Evolutionary conservation across 2,329 filamentous ascomycete species (phyloP).

Genomic region (Ambrosiella xylebori): DNA sequence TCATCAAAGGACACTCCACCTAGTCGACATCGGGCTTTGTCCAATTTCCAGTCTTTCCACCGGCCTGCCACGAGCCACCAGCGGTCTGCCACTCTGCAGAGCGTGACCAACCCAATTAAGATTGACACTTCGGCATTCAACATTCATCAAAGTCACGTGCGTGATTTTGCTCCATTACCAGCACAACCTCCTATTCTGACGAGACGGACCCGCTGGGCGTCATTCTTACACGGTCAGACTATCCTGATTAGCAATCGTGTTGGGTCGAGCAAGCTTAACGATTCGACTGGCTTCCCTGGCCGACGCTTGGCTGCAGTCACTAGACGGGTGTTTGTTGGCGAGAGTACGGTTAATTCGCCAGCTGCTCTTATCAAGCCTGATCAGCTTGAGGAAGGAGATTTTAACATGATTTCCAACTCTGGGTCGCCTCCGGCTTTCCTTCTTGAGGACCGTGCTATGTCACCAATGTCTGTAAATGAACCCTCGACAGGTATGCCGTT

Average conservation of each 20-base stretch:
- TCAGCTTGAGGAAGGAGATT: slow-evolving; percentile 8
- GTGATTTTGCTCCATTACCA: background rate
- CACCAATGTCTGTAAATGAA: background rate
- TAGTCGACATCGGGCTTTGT: slow-evolving; percentile 33
- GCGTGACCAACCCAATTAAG: background rate
- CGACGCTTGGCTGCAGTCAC: slow-evolving; percentile 7
- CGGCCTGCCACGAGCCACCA: slow-evolving; percentile 67
- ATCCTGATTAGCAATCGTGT: slow-evolving; percentile 16
- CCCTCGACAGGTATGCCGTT: background rate
- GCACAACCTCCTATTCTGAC: background rate
- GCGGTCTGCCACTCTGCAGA: slow-evolving; percentile 50
- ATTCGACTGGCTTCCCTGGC: slow-evolving; percentile 2
- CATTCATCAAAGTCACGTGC: slow-evolving; percentile 1
- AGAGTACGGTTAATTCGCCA: slow-evolving; percentile 5
- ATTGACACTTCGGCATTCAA: slow-evolving; percentile 4
- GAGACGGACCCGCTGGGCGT: slow-evolving; percentile 27
- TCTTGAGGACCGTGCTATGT: slow-evolving; percentile 2
- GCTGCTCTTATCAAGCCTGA: slow-evolving; percentile 10
- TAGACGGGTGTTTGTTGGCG: slow-evolving; percentile 7
- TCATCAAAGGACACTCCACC: slow-evolving; percentile 26
- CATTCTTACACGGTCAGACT: slow-evolving; percentile 36
- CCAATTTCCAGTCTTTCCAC: slow-evolving; percentile 48
- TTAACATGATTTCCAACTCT: slow-evolving; percentile 3
- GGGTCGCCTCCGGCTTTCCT: background rate
- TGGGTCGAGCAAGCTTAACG: slow-evolving; percentile 23